Conservation (phyloP, 371 early-diverging fungal species). For the Mortierella sp. region DNA sequence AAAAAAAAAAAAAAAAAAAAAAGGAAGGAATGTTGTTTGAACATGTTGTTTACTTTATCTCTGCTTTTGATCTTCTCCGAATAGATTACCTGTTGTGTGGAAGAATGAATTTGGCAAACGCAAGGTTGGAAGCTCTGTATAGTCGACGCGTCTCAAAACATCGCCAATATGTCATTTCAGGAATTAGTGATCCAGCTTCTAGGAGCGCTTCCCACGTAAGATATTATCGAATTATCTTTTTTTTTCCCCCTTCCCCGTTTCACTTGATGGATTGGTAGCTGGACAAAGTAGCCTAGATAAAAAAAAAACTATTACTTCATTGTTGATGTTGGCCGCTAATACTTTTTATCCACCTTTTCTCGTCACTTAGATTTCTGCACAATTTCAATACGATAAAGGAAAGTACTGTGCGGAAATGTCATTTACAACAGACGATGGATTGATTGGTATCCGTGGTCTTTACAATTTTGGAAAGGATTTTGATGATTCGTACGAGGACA, state of each 20-base stretch:
- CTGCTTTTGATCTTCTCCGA: background rate
- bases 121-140: conserved; percentile 83
- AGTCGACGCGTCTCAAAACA: conserved; percentile 70
- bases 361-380: conserved; percentile 70
- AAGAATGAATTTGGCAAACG: conserved; percentile 82
- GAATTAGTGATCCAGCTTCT: conserved; percentile 71
- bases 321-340: background rate
- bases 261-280: background rate
- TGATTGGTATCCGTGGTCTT: conserved; percentile 83
- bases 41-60: background rate
- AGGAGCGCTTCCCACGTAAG: conserved; percentile 69
- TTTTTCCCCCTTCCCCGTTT: background rate
- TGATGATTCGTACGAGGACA: conserved; percentile 36
- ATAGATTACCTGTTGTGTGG: conserved; percentile 77
- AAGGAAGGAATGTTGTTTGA: background rate
- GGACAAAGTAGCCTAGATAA: too few species aligned
- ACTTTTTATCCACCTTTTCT: background rate
- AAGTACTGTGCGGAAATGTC: conserved; percentile 85
- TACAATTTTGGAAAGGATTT: conserved; percentile 76
- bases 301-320: too few species aligned
- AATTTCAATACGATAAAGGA: conserved; percentile 78
- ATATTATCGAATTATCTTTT: too few species aligned
- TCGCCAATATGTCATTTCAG: conserved; percentile 77
- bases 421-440: conserved; percentile 80
- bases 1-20: background rate